A percentile compares a stretch with the other conserved stretches of the same genome.
phyloP scores from a whole-genome alignment of 805 yeast species.

The Candida insectorum region DNA sequence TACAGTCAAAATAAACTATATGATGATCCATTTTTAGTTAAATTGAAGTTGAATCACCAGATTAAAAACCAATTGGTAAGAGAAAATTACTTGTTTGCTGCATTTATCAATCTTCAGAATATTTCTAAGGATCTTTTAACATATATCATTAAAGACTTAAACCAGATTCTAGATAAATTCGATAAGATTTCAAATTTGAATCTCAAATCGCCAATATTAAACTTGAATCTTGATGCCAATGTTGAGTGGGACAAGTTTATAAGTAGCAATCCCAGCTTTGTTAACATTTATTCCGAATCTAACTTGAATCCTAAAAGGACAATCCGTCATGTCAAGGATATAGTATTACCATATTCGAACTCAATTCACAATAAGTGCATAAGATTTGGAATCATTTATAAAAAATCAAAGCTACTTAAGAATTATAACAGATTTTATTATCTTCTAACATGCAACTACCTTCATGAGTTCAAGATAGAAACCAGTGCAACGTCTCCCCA shows the following conservation, averaged over 20 bases:
- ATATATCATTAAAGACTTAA: slow-evolving; percentile 36
- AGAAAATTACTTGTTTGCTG: slow-evolving; percentile 41
- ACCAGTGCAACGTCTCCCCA: background rate
- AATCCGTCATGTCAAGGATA: slow-evolving; percentile 44
- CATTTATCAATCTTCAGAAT: slow-evolving; percentile 38
- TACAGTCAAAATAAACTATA: slow-evolving; percentile 11
- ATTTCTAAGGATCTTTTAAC: slow-evolving; percentile 36
- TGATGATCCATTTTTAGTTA: slow-evolving; percentile 42
- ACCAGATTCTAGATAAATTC: slow-evolving; percentile 28
- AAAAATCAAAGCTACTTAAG: slow-evolving; percentile 39
- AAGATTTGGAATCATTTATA: slow-evolving; percentile 39
- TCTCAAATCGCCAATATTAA: slow-evolving; percentile 23
- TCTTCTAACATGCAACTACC: slow-evolving; percentile 39
- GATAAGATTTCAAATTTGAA: slow-evolving; percentile 22
- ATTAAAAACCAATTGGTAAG: slow-evolving; percentile 37
- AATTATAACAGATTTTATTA: slow-evolving; percentile 36
- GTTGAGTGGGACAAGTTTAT: slow-evolving; percentile 40
- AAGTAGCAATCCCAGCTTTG: slow-evolving; percentile 49
- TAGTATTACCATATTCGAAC: slow-evolving; percentile 30
- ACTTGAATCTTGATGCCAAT: slow-evolving; percentile 21
- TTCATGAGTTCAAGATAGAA: slow-evolving; percentile 41
- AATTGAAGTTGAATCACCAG: slow-evolving; percentile 37
- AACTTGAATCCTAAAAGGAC: slow-evolving; percentile 45
- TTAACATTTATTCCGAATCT: slow-evolving; percentile 36
- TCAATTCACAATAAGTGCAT: slow-evolving; percentile 39